Base-by-base conservation (phyloP, 2,329 filamentous ascomycete species). In the Hymenoscyphus linearis region DNA sequence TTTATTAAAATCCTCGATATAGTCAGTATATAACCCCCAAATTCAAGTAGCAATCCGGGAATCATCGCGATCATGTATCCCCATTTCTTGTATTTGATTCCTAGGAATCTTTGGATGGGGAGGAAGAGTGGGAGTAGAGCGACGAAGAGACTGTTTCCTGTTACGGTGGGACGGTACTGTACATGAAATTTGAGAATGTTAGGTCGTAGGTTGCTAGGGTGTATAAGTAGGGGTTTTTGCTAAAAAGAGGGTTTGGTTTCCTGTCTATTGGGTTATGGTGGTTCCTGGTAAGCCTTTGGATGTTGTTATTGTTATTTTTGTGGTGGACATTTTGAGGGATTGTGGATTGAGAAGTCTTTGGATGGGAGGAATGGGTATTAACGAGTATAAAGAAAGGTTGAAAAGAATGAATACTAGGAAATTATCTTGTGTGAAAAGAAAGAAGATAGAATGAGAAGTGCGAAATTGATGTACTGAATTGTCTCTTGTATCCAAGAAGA, bases 151-250 rank as follows among this genome's bases (percentile, higher is more conserved):
- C 78, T 75, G 70, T 84, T 83, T 65, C 82, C 79, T 55, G 79
- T 79, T n/a, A 78, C 69, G 66, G 82, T 84, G 6, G 84, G 84
- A 36, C 77, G 76, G 73, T 86, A 36, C 77, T 76, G 73, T 86
- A 86, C 55, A 85, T 67, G 85, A 80, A 60, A 76, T 78, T 3
- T 79, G 84, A 6, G 79, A 79, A 59, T 80, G 71, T 70, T 82
- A 85, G 22, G 80, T 83, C 6, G 82, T 69, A 72, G 12, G 69
- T 71, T 4, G 68, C 25, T n/a, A 71, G 58, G 10, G 69, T 72
- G 57, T 69, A 72, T 27, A 70, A 58, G 1, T 62, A 1, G 0
- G 68, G 65, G 16, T 66, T 55, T 2, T 53, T 36, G 18, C 67
- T n/a, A n/a, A n/a, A n/a, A n/a, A 50, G 9, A 72, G 63, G 13